Conservation (phyloP, 2,329 filamentous ascomycete genomes). For the Sordariomycetes sp. region DNA sequence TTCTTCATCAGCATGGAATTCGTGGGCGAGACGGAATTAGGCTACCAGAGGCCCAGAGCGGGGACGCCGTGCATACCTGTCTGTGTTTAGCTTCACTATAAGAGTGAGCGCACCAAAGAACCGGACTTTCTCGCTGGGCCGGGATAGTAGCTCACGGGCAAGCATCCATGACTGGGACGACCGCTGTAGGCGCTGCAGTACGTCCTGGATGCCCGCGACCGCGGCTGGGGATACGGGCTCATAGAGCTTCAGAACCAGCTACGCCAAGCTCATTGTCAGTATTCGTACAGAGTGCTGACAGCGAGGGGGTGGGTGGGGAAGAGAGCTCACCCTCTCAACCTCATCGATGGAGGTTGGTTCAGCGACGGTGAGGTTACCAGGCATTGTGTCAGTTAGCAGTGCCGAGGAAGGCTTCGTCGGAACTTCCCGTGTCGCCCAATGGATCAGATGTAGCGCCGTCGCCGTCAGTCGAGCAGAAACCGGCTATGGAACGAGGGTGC, state of each 20-base stretch:
- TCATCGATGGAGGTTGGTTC: constrained; percentile 5
- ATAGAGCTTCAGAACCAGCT: constrained; percentile 40
- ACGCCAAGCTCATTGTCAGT: not conserved
- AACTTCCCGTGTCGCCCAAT: not conserved
- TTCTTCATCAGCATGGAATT: not conserved
- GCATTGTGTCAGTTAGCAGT: not conserved
- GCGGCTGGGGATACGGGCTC: constrained; percentile 32
- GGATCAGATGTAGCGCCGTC: not conserved
- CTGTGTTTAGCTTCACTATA: constrained; percentile 88
- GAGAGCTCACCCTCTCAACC: constrained; percentile 6
- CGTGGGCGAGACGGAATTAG: not conserved
- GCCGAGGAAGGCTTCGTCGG: not conserved
- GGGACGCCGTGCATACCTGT: constrained; percentile 42
- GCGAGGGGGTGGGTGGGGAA: not conserved
- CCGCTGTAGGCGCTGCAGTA: constrained; percentile 66
- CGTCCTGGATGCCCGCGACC: constrained; percentile 48
- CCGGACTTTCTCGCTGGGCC: constrained; percentile 59
- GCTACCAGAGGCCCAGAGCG: constrained; percentile 1
- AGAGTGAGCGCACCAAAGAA: constrained; percentile 92
- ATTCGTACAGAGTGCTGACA: not conserved
- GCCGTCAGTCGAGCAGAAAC: not conserved
- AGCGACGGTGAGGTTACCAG: not conserved
- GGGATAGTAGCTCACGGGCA: constrained; percentile 60
- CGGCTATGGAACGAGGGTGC: not conserved
- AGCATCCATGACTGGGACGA: constrained; percentile 76